Percentiles rank a stretch among this genome's conserved stretches.
These are phyloP conservation scores for Magnolia officinalis DNA, from an alignment of 164 flowering plant genomes.

Conservation along the genomic window DNA sequence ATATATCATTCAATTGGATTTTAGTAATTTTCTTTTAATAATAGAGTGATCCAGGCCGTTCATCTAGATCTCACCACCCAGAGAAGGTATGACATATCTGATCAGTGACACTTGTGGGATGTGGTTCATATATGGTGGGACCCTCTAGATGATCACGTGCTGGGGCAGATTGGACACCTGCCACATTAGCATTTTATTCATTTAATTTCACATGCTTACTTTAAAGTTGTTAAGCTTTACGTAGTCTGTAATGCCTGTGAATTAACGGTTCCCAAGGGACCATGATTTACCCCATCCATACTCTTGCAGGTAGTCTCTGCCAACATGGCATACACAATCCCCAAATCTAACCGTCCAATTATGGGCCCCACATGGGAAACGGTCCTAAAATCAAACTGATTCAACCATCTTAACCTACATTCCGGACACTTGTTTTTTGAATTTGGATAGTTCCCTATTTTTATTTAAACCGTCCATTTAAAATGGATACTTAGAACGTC, in stretches of 20 bases:
- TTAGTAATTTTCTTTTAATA: too few relatives aligned
- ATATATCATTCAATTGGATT: too few relatives aligned
- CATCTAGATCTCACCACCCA: too few relatives aligned
- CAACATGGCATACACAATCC: neutral
- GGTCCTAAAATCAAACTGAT: neutral
- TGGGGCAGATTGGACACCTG: neutral
- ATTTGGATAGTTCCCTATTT: too few relatives aligned
- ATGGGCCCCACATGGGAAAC: neutral
- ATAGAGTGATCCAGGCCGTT: too few relatives aligned
- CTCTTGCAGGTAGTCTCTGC: neutral
- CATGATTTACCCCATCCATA: neutral
- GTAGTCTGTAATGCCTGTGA: neutral
- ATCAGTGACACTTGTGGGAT: neutral
- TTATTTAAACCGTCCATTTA: too few relatives aligned
- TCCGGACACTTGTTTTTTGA: too few relatives aligned
- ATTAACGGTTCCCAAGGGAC: constrained; percentile 1
- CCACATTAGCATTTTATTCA: neutral
- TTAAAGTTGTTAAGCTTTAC: neutral
- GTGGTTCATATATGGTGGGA: neutral
- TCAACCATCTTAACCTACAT: too few relatives aligned
- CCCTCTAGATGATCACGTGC: neutral
- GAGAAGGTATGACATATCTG: too few relatives aligned
- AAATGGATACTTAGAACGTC: too few relatives aligned
- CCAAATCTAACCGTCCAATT: neutral
- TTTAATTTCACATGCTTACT: neutral